Percentiles rank a stretch among this genome's conserved stretches.
Evolutionary conservation across 106 monocot species (phyloP).

Genomic region (Agapanthus africanus): DNA sequence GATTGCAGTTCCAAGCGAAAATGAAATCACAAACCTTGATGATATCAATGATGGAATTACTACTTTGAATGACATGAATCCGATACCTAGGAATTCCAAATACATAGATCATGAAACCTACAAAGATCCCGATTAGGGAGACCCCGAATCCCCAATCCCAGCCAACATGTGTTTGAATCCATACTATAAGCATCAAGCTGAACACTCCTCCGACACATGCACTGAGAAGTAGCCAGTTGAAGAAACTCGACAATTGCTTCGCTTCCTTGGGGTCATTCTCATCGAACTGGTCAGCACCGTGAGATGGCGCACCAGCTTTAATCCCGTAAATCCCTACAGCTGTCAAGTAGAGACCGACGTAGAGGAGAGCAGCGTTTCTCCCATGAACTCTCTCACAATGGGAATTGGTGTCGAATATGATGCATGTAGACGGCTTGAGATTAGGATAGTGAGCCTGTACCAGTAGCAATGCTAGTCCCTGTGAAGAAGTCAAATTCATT

Average conservation of each 20-base stretch:
- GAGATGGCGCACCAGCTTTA: conserved; percentile 23
- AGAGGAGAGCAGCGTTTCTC: conserved; percentile 11
- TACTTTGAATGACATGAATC: conserved; percentile 1
- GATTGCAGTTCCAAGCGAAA: neutral
- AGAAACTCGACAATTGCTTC: conserved; percentile 24
- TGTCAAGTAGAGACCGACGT: conserved; percentile 20
- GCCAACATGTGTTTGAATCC: no score
- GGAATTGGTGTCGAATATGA: neutral
- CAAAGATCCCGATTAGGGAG: neutral
- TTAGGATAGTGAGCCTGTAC: conserved; percentile 15
- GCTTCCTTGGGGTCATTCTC: conserved; percentile 15
- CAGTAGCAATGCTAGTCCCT: conserved; percentile 24
- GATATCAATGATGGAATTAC: conserved; percentile 13
- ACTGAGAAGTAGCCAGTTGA: conserved; percentile 35
- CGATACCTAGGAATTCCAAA: no score
- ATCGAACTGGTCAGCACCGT: no score
- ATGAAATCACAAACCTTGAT: conserved; percentile 10
- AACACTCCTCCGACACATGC: conserved; percentile 16
- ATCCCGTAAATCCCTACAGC: conserved; percentile 33
- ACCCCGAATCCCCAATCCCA: conserved; percentile 27
- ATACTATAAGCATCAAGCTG: conserved; percentile 30
- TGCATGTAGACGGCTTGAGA: conserved; percentile 18
- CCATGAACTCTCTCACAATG: conserved; percentile 3
- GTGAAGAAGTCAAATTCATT: neutral
- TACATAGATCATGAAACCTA: neutral